Evolutionary conservation across 2,329 filamentous ascomycete species (phyloP), one percentile per base, ranked within the genome.

Genomic region (Beauveria australis): DNA sequence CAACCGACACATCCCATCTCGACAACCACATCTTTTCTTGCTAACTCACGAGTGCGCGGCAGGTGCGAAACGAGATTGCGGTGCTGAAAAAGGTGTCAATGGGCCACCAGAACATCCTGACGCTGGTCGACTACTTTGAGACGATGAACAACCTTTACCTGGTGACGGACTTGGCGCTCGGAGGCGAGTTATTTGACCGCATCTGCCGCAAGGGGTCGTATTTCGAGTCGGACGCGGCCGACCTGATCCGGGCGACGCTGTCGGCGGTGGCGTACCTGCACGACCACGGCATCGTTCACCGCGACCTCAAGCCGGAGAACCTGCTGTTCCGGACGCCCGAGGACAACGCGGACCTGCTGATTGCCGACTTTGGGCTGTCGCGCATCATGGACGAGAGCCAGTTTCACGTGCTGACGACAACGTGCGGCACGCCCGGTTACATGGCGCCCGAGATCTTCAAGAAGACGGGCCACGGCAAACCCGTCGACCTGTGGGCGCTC

Each of bases 371-470:
- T 74, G 94, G 94, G 10, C 80, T 99, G 54, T 94, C 89, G 28
- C 86, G 94, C 62, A 97, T 99, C 76, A 97, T 99, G 93, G 94
- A 99, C 71, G 94, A 97, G 76, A 92, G 97, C 75, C 91, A 96
- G 72, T 97, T 97, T 75, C 94, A 97, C 72, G 93, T 97, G 33
- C 79, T 99, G 64, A 99, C 94, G 12, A 99, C 94, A 0, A 99
- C 94, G 1, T 99, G 94, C 73, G 94, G 94, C 62, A 99, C 94
- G 1, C 94, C 94, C 3, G 94, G 94, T 53, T 99, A 99, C 76
- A 99, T 99, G 94, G 94, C 94, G 2, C 94, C 94, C 24, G 94
- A 99, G 74, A 99, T 99, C 69, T 99, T 99, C 78, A 96, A 96
- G 75, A 99, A 99, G 80, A 92, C 89, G 8, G 94, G 94, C 28